Percentiles rank a stretch among this genome's conserved stretches.
Evolutionary conservation across 768 basidiomycete genomes (phyloP).

Genomic region (Hericium erinaceus): DNA sequence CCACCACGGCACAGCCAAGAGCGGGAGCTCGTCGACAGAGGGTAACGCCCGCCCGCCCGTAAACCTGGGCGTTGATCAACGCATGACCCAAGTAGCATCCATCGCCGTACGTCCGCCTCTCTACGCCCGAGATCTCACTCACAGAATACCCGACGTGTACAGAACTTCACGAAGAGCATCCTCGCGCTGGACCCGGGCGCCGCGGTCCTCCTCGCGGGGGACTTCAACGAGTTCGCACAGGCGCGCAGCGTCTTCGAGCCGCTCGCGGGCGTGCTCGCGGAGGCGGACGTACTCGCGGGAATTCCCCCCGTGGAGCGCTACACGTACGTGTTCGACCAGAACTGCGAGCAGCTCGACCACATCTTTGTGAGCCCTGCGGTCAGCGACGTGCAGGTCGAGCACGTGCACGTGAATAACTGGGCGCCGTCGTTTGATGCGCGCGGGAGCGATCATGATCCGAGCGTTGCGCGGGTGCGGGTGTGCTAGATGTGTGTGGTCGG

Average conservation of each 20-base stretch:
- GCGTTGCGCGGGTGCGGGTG: constrained; percentile 39
- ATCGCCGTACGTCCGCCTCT: constrained; percentile 33
- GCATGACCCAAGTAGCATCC: constrained; percentile 40
- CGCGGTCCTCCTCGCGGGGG: constrained; percentile 46
- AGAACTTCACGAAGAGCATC: constrained; percentile 43
- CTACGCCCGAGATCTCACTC: background rate
- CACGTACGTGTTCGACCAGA: constrained; percentile 53
- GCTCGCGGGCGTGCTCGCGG: constrained; percentile 30
- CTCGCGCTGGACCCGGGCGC: constrained; percentile 33
- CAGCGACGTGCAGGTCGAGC: constrained; percentile 35
- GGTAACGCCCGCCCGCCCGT: constrained; percentile 52
- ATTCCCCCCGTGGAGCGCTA: constrained; percentile 44
- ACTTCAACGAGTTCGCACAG: constrained; percentile 53
- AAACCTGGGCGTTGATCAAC: constrained; percentile 38
- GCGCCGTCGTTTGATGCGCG: constrained; percentile 30
- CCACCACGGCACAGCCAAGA: constrained; percentile 50
- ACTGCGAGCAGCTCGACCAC: constrained; percentile 52
- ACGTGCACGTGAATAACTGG: constrained; percentile 58
- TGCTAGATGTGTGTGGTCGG: constrained; percentile 19
- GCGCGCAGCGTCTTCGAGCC: constrained; percentile 43
- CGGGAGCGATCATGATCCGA: constrained; percentile 55
- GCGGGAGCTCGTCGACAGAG: constrained; percentile 42
- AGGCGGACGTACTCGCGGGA: constrained; percentile 42
- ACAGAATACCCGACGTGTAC: background rate
- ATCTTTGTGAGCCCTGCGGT: constrained; percentile 42